phyloP scores from a whole-genome alignment of 331 rosid genomes.

The Quercus lobata region DNA sequence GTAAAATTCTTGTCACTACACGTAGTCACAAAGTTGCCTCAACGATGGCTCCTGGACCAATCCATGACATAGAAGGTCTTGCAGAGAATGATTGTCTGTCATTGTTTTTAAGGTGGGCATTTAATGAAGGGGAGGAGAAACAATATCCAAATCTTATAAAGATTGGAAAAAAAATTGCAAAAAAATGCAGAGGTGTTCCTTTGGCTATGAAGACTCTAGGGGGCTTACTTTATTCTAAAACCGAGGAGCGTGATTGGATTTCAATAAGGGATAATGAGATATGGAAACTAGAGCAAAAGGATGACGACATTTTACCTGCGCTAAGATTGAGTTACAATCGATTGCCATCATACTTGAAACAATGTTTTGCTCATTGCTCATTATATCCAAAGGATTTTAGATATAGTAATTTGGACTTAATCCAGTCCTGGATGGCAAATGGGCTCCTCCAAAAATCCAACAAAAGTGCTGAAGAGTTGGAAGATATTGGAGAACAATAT shows the following conservation, averaged over 20 bases:
- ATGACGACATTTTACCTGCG: constrained; percentile 4
- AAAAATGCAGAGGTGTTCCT: constrained; percentile 26
- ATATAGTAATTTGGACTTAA: not conserved
- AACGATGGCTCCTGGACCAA: not conserved
- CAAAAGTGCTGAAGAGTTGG: not conserved
- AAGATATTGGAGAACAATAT: constrained; percentile 4
- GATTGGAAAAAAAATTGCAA: constrained; percentile 25
- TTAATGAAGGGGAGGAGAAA: constrained; percentile 17
- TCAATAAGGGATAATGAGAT: not conserved
- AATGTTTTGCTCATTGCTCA: constrained; percentile 14
- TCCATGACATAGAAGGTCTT: constrained; percentile 10
- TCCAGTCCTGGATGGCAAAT: constrained; percentile 21
- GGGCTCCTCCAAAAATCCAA: constrained; percentile 17
- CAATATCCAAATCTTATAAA: not conserved
- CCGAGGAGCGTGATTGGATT: constrained; percentile 11
- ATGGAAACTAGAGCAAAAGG: not conserved
- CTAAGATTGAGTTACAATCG: constrained; percentile 21
- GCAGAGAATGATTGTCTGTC: not conserved
- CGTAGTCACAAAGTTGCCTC: too few relatives aligned
- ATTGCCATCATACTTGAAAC: constrained; percentile 21
- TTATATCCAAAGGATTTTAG: constrained; percentile 11
- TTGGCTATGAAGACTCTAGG: constrained; percentile 32
- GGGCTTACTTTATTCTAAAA: constrained; percentile 13
- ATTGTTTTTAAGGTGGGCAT: constrained; percentile 23
- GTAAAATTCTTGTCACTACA: too few relatives aligned